Base-by-base conservation (phyloP, 331 rosid genomes). In the Malus hybrid region DNA sequence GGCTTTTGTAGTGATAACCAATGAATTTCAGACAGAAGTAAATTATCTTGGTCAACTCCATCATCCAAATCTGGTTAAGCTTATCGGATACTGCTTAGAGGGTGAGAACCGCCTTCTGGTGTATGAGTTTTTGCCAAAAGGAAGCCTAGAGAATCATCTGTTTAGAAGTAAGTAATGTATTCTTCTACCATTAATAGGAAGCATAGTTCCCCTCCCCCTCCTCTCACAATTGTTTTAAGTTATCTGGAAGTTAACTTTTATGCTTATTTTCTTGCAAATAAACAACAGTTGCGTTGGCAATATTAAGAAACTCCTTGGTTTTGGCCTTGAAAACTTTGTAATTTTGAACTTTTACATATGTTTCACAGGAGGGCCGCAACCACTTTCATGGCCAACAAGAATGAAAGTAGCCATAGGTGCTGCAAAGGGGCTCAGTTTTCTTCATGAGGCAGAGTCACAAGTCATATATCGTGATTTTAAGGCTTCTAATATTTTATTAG, bases 401-500 rank as follows among this genome's bases (percentile, higher is more conserved):
- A 89, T 92, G 90, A 95, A 95, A 82, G 99, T 95, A 68, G 99
- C 97, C 66, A 85, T 90, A 48, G 97, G 93, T 74, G 97, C 99
- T 64, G 99, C 99, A 36, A 90, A 87, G 83, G 98, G 99, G 80
- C 97, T 95, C 65, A 85, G 84, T 67, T 95, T 92, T 86, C 99
- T 95, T 75, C 99, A 95, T 11, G 96, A 95, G 19, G 99, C 97
- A 10, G 69, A 95, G 82, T 78, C 96, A 11, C 99, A 89, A 81
- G 97, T 95, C 85, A 95, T 95, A 73, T 95, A 92, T 83, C 99
- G 99, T 0, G 99, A 95, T 83, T 95, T 95, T 29, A 95, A 95
- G 79, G 99, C 99, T 68, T 92, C 99, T 6, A 92, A 95, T 68
- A 95, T 95, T 81, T 88, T 95, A 39, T 83, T 95, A 44, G 99